Percentiles rank a stretch among this genome's conserved stretches.
phyloP scores from a whole-genome alignment of 768 basidiomycete species.

The Lenzites betulinus region DNA sequence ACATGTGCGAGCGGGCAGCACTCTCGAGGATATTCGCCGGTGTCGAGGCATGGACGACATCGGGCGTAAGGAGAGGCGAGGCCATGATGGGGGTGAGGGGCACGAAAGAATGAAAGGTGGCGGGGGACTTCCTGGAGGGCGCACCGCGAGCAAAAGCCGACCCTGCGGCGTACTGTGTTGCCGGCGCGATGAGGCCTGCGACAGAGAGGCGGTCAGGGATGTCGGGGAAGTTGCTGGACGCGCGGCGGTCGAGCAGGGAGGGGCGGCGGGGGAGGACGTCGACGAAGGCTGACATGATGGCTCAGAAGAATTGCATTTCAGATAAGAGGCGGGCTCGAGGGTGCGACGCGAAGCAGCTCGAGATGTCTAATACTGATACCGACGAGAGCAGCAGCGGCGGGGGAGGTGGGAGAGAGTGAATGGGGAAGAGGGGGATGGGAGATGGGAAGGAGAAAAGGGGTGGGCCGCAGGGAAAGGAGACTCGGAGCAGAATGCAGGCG shows the following conservation, averaged over 20 bases:
- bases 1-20: neutral
- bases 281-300: constrained; percentile 21
- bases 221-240: constrained; percentile 18
- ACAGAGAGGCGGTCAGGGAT: constrained; percentile 14
- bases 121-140: constrained; percentile 13
- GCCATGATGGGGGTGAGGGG: constrained; percentile 59
- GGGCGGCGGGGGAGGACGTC: constrained; percentile 21
- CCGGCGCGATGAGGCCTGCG: constrained; percentile 4
- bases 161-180: constrained; percentile 1
- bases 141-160: constrained; percentile 9
- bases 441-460: neutral
- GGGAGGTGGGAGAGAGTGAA: neutral
- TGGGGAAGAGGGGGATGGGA: neutral
- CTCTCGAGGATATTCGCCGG: constrained; percentile 8
- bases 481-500: neutral
- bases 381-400: neutral
- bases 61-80: constrained; percentile 59
- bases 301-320: neutral
- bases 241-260: constrained; percentile 23
- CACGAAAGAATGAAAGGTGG: constrained; percentile 24
- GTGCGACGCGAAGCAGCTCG: neutral
- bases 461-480: neutral
- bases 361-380: neutral
- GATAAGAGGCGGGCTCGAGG: constrained; percentile 3
- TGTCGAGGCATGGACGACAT: constrained; percentile 20